Conservation (phyloP, 805 yeast genomes). For the Myxozyma melibiosi region DNA sequence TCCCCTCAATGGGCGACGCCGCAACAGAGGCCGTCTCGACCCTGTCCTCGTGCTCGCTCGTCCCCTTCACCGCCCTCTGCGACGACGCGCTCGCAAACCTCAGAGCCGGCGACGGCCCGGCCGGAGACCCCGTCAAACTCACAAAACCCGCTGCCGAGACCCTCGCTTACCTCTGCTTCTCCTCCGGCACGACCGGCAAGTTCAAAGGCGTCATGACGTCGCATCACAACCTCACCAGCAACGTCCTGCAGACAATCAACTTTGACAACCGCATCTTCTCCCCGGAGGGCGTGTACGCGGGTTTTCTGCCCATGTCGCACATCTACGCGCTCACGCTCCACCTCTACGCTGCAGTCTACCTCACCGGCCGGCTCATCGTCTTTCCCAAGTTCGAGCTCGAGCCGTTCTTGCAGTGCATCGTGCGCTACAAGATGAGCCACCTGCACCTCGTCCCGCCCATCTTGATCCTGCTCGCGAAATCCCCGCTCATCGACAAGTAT, state of each 20-base stretch:
- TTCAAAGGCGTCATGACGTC: constrained; percentile 76
- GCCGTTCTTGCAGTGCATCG: constrained; percentile 36
- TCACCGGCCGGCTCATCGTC: constrained; percentile 14
- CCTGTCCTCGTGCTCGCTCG: not conserved
- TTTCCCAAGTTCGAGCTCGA: constrained; percentile 42
- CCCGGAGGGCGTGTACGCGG: constrained; percentile 40
- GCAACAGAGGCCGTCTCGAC: not conserved
- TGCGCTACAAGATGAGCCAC: constrained; percentile 43
- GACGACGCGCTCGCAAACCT: not conserved
- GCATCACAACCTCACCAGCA: constrained; percentile 55
- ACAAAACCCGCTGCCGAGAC: not conserved
- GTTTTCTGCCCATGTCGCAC: constrained; percentile 41
- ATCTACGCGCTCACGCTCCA: constrained; percentile 41
- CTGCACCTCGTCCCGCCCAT: constrained; percentile 49
- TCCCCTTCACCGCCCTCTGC: not conserved
- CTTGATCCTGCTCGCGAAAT: constrained; percentile 50
- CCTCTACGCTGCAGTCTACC: constrained; percentile 35
- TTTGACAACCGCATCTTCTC: not conserved
- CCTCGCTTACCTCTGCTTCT: constrained; percentile 37
- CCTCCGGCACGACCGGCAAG: constrained; percentile 52
- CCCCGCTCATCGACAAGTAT: constrained; percentile 48
- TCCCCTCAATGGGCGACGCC: not conserved
- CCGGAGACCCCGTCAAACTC: constrained; percentile 9
- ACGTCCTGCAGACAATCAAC: constrained; percentile 35
- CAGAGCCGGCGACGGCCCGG: not conserved